Percentiles rank a stretch among this genome's conserved stretches.
phyloP scores from a whole-genome alignment of 2,329 filamentous ascomycete genomes.

The Helminthosporium solani region DNA sequence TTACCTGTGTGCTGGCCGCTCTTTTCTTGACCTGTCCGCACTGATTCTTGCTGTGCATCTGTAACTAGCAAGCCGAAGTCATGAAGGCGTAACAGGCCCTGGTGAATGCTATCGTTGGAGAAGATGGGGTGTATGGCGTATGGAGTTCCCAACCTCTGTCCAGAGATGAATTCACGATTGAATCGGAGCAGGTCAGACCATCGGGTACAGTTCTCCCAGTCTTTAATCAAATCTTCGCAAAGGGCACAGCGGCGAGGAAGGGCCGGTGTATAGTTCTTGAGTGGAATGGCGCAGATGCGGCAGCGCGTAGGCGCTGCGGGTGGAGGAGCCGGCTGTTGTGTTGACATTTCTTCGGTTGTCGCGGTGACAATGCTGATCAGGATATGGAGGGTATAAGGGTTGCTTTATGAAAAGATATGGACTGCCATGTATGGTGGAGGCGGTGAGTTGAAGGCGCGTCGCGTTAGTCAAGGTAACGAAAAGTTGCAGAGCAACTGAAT shows the following conservation, averaged over 20 bases:
- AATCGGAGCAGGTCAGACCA: not conserved
- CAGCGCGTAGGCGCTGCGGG: not conserved
- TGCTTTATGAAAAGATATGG: no score
- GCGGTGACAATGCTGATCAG: no score
- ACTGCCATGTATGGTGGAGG: no score
- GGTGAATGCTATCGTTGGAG: not conserved
- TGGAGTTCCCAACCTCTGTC: not conserved
- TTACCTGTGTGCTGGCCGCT: not conserved
- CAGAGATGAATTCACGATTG: constrained; percentile 4
- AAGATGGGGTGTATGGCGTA: not conserved
- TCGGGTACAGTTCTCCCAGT: not conserved
- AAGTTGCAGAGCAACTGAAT: no score
- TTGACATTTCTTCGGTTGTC: not conserved
- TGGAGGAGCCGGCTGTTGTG: not conserved
- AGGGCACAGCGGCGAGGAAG: not conserved
- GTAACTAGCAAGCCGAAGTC: constrained; percentile 2
- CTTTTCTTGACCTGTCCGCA: not conserved
- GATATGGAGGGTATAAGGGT: no score
- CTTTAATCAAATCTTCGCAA: not conserved
- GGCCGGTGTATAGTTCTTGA: not conserved
- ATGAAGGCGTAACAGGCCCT: not conserved
- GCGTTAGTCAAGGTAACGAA: no score
- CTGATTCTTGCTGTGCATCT: not conserved
- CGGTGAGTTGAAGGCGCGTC: no score
- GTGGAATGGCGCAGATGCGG: not conserved